Conservation (phyloP, 2,329 filamentous ascomycete species). For the Fragosphaeria purpurea region DNA sequence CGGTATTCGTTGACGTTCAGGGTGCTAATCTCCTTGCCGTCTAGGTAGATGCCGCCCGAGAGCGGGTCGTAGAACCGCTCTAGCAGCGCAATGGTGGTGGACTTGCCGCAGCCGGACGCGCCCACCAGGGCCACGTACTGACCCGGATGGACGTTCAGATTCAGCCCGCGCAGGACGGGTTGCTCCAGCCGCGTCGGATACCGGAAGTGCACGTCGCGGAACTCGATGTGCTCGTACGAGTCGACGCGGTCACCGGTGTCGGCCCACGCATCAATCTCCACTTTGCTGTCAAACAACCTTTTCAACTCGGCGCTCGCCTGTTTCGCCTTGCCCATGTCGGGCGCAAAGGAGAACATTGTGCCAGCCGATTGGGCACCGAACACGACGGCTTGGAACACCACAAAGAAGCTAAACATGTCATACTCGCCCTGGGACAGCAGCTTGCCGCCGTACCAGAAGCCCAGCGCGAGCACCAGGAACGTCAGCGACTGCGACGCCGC, state of each 20-base stretch:
- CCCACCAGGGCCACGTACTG: constrained; percentile 86
- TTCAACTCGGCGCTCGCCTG: constrained; percentile 73
- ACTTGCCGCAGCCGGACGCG: constrained; percentile 90
- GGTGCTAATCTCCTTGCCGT: constrained; percentile 69
- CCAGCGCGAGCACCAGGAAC: constrained; percentile 75
- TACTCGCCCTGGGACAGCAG: constrained; percentile 65
- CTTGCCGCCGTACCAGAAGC: constrained; percentile 85
- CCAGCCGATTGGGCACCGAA: constrained; percentile 90
- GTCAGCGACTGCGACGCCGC: constrained; percentile 75
- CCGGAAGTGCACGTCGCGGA: constrained; percentile 85
- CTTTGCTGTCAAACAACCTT: constrained; percentile 71
- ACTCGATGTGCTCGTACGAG: constrained; percentile 66
- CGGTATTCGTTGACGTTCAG: constrained; percentile 84
- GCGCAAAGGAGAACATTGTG: constrained; percentile 78
- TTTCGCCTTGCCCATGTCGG: constrained; percentile 89
- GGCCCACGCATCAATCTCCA: constrained; percentile 75
- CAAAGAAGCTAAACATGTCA: constrained; percentile 76
- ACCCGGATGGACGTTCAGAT: constrained; percentile 62
- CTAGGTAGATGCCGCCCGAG: constrained; percentile 68
- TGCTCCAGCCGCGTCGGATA: constrained; percentile 88
- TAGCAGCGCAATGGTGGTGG: constrained; percentile 80
- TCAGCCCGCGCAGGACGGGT: constrained; percentile 78
- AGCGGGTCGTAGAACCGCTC: constrained; percentile 93
- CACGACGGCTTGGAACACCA: constrained; percentile 79
- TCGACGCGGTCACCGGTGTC: constrained; percentile 53